Evolutionary conservation across 495 filamentous ascomycete species (phyloP), one percentile per base, ranked within the genome.

Genomic region (Aspergillus mulundensis): DNA sequence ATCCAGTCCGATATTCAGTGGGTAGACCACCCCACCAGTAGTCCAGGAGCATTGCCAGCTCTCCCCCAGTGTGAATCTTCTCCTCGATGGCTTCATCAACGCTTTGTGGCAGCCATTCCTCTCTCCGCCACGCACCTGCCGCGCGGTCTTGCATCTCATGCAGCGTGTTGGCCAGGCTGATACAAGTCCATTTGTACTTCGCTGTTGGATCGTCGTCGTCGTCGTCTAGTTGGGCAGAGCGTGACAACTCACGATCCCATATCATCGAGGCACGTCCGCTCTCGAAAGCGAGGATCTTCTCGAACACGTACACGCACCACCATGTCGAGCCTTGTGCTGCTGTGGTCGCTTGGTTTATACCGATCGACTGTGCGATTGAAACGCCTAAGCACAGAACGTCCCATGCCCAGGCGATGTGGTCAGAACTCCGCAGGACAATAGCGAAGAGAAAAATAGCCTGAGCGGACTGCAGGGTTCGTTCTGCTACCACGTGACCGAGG

Each of bases 281-380:
- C 21, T 54, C 52, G 25, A 54, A 54, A 2, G 52, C 24, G 12
- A 54, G 52, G n/a, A 54, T 46, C n/a, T 53, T 53, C 12, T 54
- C 52, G 14, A 54, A 46, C 16, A 54, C 52, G 30, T 54, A 54
- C 41, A 54, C 36, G 20, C 52, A 46, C 41, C 52, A 54, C 52
- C 52, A 54, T 16, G 52, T 54, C 3, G n/a, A 10, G 7, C 14
- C 1, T 7, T n/a, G n/a, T 10, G 0, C 7, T 21, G n/a, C 0
- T 10, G 7, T 10, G 5, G 32, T 36, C 11, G 4, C 25, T 12
- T 46, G 52, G 18, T 54, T 54, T 7, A 46, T 18, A 6, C 52
- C 41, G 25, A 46, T 54, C 1, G 52, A 46, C 28, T 54, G 52
- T 3, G 52, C 52, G 16, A 54, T 39, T 0, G 52, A 54, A 1